Percentiles rank a stretch among this genome's conserved stretches.
phyloP scores from a whole-genome alignment of 768 basidiomycete genomes.

The Butyriboletus loyo region DNA sequence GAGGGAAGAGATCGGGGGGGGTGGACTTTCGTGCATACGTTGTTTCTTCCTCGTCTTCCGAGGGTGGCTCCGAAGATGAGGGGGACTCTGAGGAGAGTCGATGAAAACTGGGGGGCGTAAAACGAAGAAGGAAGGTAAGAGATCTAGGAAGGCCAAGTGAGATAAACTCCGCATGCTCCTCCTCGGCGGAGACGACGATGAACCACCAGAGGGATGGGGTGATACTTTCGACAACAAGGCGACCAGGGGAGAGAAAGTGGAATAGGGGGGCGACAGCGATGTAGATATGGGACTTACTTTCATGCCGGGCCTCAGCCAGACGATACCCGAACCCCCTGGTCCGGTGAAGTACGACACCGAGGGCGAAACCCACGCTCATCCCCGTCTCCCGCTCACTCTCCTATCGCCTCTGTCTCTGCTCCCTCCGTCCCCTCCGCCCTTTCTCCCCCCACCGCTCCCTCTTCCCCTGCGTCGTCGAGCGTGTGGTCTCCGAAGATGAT shows the following conservation, averaged over 20 bases:
- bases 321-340: slow-evolving; percentile 15
- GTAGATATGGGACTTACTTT: slow-evolving; percentile 97
- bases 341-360: neutral
- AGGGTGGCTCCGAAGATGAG: slow-evolving; percentile 43
- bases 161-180: slow-evolving; percentile 75
- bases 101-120: slow-evolving; percentile 2
- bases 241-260: neutral
- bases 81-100: neutral
- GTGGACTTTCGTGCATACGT: slow-evolving; percentile 82
- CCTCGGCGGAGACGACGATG: slow-evolving; percentile 61
- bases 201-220: slow-evolving; percentile 85
- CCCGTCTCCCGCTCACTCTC: no score
- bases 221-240: slow-evolving; percentile 32
- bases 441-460: no score
- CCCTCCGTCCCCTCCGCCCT: no score
- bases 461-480: no score
- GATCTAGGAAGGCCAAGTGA: slow-evolving; percentile 46
- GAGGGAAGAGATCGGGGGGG: slow-evolving; percentile 85
- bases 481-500: no score
- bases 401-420: no score
- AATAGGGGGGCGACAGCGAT: slow-evolving; percentile 37
- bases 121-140: slow-evolving; percentile 17
- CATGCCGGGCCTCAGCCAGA: slow-evolving; percentile 71
- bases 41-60: slow-evolving; percentile 68
- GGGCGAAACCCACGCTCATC: no score